Conservation (phyloP, 768 basidiomycete genomes). For the Psilocybe subaeruginosa region DNA sequence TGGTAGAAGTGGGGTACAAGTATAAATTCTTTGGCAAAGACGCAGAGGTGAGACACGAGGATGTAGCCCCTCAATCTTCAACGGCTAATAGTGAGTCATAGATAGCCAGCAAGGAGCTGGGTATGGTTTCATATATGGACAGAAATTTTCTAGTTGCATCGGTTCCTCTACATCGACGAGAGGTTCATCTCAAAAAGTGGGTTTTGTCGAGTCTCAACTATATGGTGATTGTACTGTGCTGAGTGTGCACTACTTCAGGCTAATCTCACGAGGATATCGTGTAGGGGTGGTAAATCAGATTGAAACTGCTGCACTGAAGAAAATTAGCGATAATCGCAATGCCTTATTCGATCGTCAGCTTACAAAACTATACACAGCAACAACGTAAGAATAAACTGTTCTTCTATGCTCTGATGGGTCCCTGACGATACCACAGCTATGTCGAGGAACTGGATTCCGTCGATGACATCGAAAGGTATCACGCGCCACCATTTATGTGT, state of each 20-base stretch:
- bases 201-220: slow-evolving; percentile 13
- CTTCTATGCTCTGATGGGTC: neutral
- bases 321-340: slow-evolving; percentile 74
- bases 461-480: slow-evolving; percentile 59
- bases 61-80: neutral
- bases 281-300: slow-evolving; percentile 84
- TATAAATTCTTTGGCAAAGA: slow-evolving; percentile 85
- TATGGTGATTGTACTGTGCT: neutral
- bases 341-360: slow-evolving; percentile 74
- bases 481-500: slow-evolving; percentile 71
- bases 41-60: slow-evolving; percentile 64
- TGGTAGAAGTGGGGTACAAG: slow-evolving; percentile 87
- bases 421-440: slow-evolving; percentile 51
- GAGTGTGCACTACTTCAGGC: slow-evolving; percentile 31
- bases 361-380: slow-evolving; percentile 81
- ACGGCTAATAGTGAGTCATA: slow-evolving; percentile 25
- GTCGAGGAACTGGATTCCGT: slow-evolving; percentile 79
- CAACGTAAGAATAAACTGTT: slow-evolving; percentile 64
- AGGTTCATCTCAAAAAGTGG: slow-evolving; percentile 79
- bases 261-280: slow-evolving; percentile 78
- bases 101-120: slow-evolving; percentile 77
- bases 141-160: slow-evolving; percentile 79
- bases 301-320: slow-evolving; percentile 91
- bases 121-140: slow-evolving; percentile 72
- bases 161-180: slow-evolving; percentile 68